Evolutionary conservation across 148 eudicot genomes (phyloP).

Genomic region (Vaccinium myrtillus): DNA sequence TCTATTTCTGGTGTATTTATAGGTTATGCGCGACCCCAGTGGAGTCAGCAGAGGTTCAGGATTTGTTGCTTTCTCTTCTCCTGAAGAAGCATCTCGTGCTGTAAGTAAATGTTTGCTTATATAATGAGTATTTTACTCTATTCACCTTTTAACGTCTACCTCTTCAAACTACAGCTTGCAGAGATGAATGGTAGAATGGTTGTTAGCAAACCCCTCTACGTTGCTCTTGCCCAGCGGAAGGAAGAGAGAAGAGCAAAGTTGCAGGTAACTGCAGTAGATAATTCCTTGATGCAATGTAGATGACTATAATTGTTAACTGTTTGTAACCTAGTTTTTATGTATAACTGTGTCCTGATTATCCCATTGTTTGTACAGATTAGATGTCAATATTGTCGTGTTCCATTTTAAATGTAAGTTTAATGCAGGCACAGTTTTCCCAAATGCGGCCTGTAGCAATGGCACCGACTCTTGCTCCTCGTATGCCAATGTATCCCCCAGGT

Average conservation of each 20-base stretch:
- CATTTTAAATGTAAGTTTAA: neutral
- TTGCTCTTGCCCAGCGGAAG: conserved; percentile 84
- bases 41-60: conserved; percentile 82
- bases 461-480: conserved; percentile 69
- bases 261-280: conserved; percentile 46
- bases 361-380: neutral
- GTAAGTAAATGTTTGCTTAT: conserved; percentile 37
- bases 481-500: conserved; percentile 91
- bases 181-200: conserved; percentile 90
- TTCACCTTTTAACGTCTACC: neutral
- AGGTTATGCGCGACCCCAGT: conserved; percentile 86
- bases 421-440: conserved; percentile 87
- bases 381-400: neutral
- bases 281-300: neutral
- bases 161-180: conserved; percentile 41
- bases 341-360: no score
- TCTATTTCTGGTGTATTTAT: neutral
- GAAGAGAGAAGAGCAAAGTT: conserved; percentile 84
- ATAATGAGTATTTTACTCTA: neutral
- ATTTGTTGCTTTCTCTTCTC: conserved; percentile 72
- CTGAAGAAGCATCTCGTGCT: conserved; percentile 78
- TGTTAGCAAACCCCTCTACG: conserved; percentile 80
- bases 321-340: no score
- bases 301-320: neutral
- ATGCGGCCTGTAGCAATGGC: conserved; percentile 81